A percentile compares a stretch with the other conserved stretches of the same genome.
phyloP scores from a whole-genome alignment of 345 rosid genomes.

The Sonneratia alba region DNA sequence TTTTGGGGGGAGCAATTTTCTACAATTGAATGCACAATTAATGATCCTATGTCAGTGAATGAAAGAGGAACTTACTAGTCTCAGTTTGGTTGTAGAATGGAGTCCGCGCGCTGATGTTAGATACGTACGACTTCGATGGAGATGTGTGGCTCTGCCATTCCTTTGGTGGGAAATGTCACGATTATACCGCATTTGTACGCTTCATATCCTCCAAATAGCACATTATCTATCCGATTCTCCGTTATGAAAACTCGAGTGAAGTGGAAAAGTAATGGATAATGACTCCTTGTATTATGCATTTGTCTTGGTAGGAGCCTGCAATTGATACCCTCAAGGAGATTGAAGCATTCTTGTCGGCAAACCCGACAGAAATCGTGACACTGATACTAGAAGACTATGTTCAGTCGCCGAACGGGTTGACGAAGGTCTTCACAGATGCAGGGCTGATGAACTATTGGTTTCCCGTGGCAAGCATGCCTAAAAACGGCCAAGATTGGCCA shows the following conservation, averaged over 20 bases:
- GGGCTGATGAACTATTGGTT: slow-evolving; percentile 66
- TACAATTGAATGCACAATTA: too few species aligned
- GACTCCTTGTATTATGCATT: not conserved
- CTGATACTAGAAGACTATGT: slow-evolving; percentile 66
- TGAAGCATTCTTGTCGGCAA: slow-evolving; percentile 50
- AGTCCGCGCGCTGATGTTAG: slow-evolving; percentile 58
- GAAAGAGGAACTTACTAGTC: not conserved
- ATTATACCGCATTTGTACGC: slow-evolving; percentile 53
- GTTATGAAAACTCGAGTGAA: not conserved
- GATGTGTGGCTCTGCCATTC: slow-evolving; percentile 73
- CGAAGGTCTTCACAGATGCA: slow-evolving; percentile 42
- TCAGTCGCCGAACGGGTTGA: slow-evolving; percentile 37
- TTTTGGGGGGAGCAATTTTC: not conserved
- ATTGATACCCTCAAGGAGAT: slow-evolving; percentile 43
- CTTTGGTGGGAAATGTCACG: slow-evolving; percentile 43
- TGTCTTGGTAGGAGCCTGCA: slow-evolving; percentile 41
- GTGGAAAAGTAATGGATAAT: not conserved
- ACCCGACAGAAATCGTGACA: slow-evolving; percentile 47
- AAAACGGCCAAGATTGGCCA: slow-evolving; percentile 60
- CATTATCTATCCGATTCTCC: not conserved
- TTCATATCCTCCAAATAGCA: not conserved
- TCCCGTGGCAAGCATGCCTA: slow-evolving; percentile 46
- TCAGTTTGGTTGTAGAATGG: slow-evolving; percentile 36
- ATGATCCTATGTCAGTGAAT: not conserved
- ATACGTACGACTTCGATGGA: slow-evolving; percentile 54